Base-by-base conservation (phyloP, 805 yeast species). In the Kregervanrija delftensis region DNA sequence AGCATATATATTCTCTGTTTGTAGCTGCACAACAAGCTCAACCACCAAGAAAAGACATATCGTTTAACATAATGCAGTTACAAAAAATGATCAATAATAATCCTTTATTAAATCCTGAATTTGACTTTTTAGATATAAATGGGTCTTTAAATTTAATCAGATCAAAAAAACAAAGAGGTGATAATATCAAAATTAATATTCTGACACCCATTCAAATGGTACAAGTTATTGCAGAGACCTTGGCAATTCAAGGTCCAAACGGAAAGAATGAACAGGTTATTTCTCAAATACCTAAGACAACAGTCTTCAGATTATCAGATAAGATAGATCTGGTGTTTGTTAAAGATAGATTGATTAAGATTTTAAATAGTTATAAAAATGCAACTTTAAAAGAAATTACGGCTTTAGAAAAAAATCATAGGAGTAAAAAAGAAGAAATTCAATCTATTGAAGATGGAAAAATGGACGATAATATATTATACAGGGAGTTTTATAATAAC, bases 401-500 rank as follows among this genome's bases (percentile, higher is more conserved):
- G 22, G 59, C 59, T 45, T 63, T 71, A 11, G 77, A 72, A 48
- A 49, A 51, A 32, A 60, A 56, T 12, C 71, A 66, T 54, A 61
- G 60, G 35, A 53, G 44, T 14, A 64, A 63, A 37, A 59, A 62
- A 38, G 51, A 52, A 11, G 75, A 72, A 45, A 69, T 72, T 8
- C 67, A 65, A 22, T 54, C 60, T 50, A 69, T 72, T 12, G 73
- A 68, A 41, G 56, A 58, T 33, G 75, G 76, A 1, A 63, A 63
- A 42, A 57, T 70, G 50, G 71, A 69, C 37, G 66, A 65, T 30
- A 59, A 63, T 34, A 51, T 58, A 12, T 47, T 66, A 13, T 44
- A 52, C 14, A 48, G 54, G 36, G 68, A 63, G 47, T 56, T 58
- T 42, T 33, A 39, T 40, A 50, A 48, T 13, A 33, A 33, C 2